Evolutionary conservation across 345 rosid genomes (phyloP).

Genomic region (Salix viminalis): DNA sequence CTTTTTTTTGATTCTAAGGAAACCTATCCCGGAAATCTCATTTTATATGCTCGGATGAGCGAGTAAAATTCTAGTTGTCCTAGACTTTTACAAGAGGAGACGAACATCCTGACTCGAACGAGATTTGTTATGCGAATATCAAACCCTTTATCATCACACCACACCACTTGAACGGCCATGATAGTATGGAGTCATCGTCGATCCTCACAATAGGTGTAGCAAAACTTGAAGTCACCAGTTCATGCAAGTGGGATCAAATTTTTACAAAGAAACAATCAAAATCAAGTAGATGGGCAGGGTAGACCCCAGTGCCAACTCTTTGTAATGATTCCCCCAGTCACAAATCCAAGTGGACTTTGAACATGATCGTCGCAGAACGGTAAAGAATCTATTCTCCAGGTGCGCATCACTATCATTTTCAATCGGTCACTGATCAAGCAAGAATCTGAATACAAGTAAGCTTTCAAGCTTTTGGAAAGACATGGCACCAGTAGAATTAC

Average conservation of each 20-base stretch:
- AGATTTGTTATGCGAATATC: no score
- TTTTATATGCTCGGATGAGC: no score
- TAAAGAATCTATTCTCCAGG: background rate
- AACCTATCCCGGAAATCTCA: no score
- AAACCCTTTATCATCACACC: no score
- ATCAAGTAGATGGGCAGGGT: background rate
- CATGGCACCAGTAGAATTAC: background rate
- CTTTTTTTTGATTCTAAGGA: no score
- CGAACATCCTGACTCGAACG: no score
- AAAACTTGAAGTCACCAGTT: background rate
- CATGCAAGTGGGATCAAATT: background rate
- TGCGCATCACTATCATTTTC: background rate
- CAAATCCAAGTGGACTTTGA: background rate
- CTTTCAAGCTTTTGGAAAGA: background rate
- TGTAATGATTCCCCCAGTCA: background rate
- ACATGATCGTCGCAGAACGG: background rate
- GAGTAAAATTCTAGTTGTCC: accelerated
- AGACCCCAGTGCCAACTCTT: background rate
- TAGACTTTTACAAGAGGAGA: accelerated
- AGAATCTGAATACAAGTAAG: background rate
- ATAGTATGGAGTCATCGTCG: background rate
- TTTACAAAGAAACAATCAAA: background rate
- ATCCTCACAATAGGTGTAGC: background rate
- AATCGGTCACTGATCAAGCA: background rate
- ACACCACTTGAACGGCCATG: background rate